Evolutionary conservation across 2,329 filamentous ascomycete species (phyloP), one percentile per base, ranked within the genome.

Genomic region (Bipolaris zeicola): DNA sequence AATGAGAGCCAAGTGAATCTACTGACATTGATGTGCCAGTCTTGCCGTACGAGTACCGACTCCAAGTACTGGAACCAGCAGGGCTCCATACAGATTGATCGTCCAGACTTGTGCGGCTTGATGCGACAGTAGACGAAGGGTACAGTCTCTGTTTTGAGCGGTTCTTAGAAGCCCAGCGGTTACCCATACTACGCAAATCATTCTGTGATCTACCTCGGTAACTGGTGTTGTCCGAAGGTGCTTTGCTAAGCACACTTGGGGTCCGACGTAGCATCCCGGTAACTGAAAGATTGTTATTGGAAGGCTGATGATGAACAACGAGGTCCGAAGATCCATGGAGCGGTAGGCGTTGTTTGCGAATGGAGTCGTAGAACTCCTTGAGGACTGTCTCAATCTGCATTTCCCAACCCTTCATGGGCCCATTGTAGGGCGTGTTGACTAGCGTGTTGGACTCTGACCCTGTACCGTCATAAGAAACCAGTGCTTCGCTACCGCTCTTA

Each of bases 21-120:
- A 97, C 90, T 4, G 93, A 97, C 81, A 95, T 90, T 3, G 92
- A 94, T 0, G 92, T 92, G 60, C 96, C 88, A 0, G 92, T 96
- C 72, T 96, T 92, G 31, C 93, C 92, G 58, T 96, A 83, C 0
- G 94, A 98, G 70, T 95, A 91, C 68, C 91, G 94, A 79, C 93
- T 97, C 92, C 93, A 97, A 0, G 91, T 95, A 62, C 92, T 96
- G n/a, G 92, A 96, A 14, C 83, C 84, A 18, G 91, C 92, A 10
- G 95, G 95, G 67, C 91, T 97, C 91, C 92, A 98, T 44, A 97
- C 83, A 1, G 92, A 96, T 59, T 88, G 87, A 67, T 99, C 95
- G 58, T 99, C 95, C 62, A 99, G 86, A 76, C 94, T 98, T 8
- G 94, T 98, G 48, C 93, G 87, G 71, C 92, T 97, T 0, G 94